Evolutionary conservation across 345 rosid species (phyloP), one percentile per base, ranked within the genome.

Genomic region (Euphorbia pulcherrima): DNA sequence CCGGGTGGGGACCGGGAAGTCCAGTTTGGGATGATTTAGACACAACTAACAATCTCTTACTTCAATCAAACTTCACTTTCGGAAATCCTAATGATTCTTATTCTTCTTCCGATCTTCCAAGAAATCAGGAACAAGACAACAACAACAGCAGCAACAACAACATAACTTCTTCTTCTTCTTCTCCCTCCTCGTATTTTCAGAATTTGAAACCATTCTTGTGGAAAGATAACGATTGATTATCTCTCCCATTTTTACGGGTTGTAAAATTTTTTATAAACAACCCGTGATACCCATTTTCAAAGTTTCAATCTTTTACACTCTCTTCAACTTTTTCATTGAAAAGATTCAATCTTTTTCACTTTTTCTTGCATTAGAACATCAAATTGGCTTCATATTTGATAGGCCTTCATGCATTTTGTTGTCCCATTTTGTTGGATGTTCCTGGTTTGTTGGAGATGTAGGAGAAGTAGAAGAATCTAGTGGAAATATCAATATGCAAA

Each of bases 21-120:
- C 81, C 98, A 29, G 90, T 90, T 0, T 90, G 98, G 98, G 98
- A 92, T 77, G 93, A 92, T 73, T 70, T 94, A 69, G 97, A 92
- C 67, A 62, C 81, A 24, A 64, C 67, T 33, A 80, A 79, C 76
- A 81, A 77, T 73, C 79, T 85, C 47, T 71, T 83, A 9, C 35
- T 82, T 27, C 84, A 75, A 48, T 81, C 88, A 53, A 80, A 81
- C 16, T 81, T 86, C 53, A 86, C 86, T 13, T 84, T 80, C 54
- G 70, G 68, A 50, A 64, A 72, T 63, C 70, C 52, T n/a, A 83
- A 74, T 35, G 84, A 80, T 35, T 82, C 39, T 39, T 81, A 72
- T 51, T 56, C 74, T 55, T 56, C 65, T 60, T 50, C 82, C 29
- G 75, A 79, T 65, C 58, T 59, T 63, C 79, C 63, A 11, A 81